Conservation (phyloP, 768 basidiomycete species). For the Serendipita indica region DNA sequence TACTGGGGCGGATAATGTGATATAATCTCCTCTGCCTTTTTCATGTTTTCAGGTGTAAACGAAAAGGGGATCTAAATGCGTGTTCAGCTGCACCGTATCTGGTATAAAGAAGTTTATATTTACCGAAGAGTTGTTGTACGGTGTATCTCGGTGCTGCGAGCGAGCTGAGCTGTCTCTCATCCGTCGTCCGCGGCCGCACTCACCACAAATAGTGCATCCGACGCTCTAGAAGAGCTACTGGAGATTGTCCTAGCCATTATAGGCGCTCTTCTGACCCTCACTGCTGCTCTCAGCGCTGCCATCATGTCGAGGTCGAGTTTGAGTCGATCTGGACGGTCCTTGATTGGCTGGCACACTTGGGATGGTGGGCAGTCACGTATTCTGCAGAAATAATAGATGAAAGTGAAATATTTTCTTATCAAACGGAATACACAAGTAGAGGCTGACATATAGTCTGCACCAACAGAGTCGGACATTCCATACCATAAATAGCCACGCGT, state of each 20-base stretch:
- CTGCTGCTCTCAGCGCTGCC: conserved; percentile 10
- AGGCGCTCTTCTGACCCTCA: conserved; percentile 17
- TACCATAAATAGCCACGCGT: too few relatives aligned
- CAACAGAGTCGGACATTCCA: too few relatives aligned
- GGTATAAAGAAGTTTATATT: conserved; percentile 11
- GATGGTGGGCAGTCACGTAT: too few relatives aligned
- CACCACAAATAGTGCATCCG: conserved; percentile 81
- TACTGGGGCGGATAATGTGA: conserved; percentile 91
- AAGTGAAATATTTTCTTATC: neutral
- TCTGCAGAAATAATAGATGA: too few relatives aligned
- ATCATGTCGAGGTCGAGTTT: conserved; percentile 8
- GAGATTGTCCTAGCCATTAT: conserved; percentile 22
- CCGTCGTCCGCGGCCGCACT: conserved; percentile 22
- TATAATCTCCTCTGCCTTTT: conserved; percentile 79
- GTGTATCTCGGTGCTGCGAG: conserved; percentile 79
- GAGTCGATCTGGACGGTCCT: too few relatives aligned
- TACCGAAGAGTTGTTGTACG: conserved; percentile 87
- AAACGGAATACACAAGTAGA: neutral
- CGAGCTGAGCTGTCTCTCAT: neutral
- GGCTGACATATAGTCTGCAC: neutral
- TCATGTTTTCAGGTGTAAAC: conserved; percentile 66
- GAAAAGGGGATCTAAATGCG: conserved; percentile 68
- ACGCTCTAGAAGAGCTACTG: conserved; percentile 34
- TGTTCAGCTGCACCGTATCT: neutral
- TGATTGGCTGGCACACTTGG: too few relatives aligned